These are phyloP conservation scores for Brassica rapa DNA, from an alignment of 345 rosid species.

Conservation along the genomic window DNA sequence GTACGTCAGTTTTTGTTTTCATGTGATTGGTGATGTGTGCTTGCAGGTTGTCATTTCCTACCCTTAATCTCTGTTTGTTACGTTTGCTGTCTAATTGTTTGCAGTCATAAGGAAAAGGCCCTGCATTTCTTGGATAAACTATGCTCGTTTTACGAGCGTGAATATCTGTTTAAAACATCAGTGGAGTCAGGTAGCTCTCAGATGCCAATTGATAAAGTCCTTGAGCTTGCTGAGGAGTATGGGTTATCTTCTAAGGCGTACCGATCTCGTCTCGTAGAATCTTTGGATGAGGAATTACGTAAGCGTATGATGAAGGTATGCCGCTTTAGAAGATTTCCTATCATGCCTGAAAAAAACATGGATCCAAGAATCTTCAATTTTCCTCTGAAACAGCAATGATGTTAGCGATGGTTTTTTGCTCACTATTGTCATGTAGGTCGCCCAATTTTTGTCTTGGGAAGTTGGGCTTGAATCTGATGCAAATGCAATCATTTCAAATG, in stretches of 20 bases:
- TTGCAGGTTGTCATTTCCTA: slow-evolving; percentile 12
- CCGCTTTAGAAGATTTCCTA: slow-evolving; percentile 8
- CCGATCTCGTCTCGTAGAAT: slow-evolving; percentile 53
- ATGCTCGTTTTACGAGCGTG: slow-evolving; percentile 72
- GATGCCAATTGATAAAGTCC: slow-evolving; percentile 60
- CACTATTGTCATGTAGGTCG: slow-evolving; percentile 54
- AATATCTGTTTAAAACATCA: slow-evolving; percentile 55
- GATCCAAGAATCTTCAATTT: slow-evolving; percentile 6
- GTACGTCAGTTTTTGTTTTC: slow-evolving; percentile 48
- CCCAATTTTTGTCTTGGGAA: slow-evolving; percentile 59
- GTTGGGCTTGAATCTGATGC: slow-evolving; percentile 66
- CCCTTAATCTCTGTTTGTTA: slow-evolving; percentile 19
- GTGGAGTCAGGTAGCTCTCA: slow-evolving; percentile 49
- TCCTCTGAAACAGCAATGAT: slow-evolving; percentile 7
- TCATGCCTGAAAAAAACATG: slow-evolving; percentile 22
- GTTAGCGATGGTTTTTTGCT: slow-evolving; percentile 19
- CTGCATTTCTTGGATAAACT: slow-evolving; percentile 73
- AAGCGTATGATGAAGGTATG: slow-evolving; percentile 64
- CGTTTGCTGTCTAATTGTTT: slow-evolving; percentile 35
- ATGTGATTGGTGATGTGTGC: slow-evolving; percentile 23
- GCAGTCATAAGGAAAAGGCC: slow-evolving; percentile 78
- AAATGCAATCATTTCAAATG: slow-evolving; percentile 84
- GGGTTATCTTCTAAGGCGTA: slow-evolving; percentile 64
- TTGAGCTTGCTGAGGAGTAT: slow-evolving; percentile 80
- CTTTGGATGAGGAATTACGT: slow-evolving; percentile 49